A percentile compares a stretch with the other conserved stretches of the same genome.
These are phyloP conservation scores for Cytospora schulzeri DNA, from an alignment of 2,329 filamentous ascomycete species.

Conservation along the genomic window DNA sequence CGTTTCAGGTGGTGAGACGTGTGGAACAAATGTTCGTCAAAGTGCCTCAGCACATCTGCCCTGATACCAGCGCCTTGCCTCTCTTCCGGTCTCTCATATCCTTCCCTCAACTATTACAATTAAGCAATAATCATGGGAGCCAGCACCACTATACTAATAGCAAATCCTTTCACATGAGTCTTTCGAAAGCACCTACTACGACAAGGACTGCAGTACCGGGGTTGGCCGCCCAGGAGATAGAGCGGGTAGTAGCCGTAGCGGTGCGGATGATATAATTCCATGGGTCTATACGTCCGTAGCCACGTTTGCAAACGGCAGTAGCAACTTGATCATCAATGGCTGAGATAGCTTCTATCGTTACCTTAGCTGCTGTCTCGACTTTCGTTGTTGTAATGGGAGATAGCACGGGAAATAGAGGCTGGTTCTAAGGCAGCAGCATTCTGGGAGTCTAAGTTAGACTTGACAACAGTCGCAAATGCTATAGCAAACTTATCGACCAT, in stretches of 20 bases:
- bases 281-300: not conserved
- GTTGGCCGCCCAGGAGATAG: not conserved
- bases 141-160: not conserved
- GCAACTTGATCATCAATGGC: not conserved
- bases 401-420: not conserved
- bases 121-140: not conserved
- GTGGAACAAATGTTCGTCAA: not conserved
- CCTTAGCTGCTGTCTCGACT: not conserved
- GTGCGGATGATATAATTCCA: not conserved
- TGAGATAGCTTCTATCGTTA: not conserved
- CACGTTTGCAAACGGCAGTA: not conserved
- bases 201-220: not conserved
- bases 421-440: not conserved
- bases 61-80: not conserved
- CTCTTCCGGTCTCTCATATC: not conserved
- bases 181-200: not conserved
- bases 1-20: too few relatives aligned
- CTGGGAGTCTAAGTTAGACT: not conserved
- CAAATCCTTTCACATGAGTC: not conserved
- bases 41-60: not conserved
- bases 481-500: not conserved
- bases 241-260: not conserved
- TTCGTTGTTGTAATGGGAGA: not conserved
- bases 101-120: not conserved
- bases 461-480: not conserved